Evolutionary conservation across 2,329 filamentous ascomycete species (phyloP).

Genomic region (Aspergillus pseudonomiae): DNA sequence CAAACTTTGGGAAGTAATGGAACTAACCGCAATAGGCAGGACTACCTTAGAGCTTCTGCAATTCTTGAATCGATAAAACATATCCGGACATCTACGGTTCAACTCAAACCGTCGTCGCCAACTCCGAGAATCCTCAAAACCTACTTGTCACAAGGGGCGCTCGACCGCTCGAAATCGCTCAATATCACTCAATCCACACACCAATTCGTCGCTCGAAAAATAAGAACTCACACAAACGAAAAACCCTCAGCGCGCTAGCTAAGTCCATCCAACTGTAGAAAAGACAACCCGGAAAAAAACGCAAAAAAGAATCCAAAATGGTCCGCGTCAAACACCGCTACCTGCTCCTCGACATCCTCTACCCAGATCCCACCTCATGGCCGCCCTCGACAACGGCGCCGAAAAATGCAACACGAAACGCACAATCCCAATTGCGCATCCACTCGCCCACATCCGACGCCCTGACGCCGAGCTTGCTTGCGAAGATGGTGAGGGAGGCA

Average conservation of each 20-base stretch:
- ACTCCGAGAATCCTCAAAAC: neutral
- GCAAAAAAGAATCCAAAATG: slow-evolving; percentile 59
- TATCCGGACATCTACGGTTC: neutral
- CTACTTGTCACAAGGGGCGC: neutral
- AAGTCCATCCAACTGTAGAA: neutral
- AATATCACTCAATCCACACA: neutral
- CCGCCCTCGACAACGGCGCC: slow-evolving; percentile 37
- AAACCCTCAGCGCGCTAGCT: neutral
- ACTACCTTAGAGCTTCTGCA: neutral
- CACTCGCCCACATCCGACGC: slow-evolving; percentile 76
- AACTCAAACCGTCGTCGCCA: neutral
- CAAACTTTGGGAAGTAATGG: neutral
- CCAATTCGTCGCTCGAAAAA: neutral
- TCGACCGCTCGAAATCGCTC: neutral
- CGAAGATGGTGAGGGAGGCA: slow-evolving; percentile 70
- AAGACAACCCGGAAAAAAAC: neutral
- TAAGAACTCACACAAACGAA: neutral
- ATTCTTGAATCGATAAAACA: neutral
- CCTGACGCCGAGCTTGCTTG: slow-evolving; percentile 67
- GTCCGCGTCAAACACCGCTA: slow-evolving; percentile 97
- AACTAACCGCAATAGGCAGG: neutral
- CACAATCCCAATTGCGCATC: slow-evolving; percentile 69
- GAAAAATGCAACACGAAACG: slow-evolving; percentile 35
- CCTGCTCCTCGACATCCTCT: slow-evolving; percentile 90
- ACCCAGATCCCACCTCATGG: slow-evolving; percentile 60